These are phyloP conservation scores for Dysphania ambrosioides DNA, from an alignment of 148 eudicot genomes.

Conservation along the genomic window DNA sequence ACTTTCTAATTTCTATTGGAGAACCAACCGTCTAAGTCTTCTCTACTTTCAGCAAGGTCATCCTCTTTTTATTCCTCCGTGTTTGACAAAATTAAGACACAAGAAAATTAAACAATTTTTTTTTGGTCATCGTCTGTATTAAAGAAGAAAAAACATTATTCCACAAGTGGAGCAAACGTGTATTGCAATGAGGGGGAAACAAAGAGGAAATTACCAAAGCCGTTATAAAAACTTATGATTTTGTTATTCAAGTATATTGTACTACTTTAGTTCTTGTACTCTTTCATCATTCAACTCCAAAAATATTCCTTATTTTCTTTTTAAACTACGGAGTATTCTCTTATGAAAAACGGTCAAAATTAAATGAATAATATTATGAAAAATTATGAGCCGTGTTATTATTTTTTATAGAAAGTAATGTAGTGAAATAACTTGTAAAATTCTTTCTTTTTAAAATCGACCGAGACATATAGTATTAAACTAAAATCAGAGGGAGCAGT, in stretches of 20 bases:
- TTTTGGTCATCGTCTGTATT: not conserved
- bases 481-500: not conserved
- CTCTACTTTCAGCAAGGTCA: slow-evolving; percentile 17
- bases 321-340: no score
- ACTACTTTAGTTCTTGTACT: no score
- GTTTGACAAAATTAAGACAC: slow-evolving; percentile 4
- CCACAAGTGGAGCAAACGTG: slow-evolving; percentile 32
- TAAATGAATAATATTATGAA: no score
- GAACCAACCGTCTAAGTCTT: slow-evolving; percentile 23
- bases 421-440: no score
- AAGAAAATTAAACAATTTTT: no score
- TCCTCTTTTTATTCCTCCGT: slow-evolving; percentile 23
- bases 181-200: slow-evolving; percentile 21
- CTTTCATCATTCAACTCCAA: no score
- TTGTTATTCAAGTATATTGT: not conserved
- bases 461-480: not conserved
- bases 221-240: not conserved
- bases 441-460: no score
- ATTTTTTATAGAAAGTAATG: no score
- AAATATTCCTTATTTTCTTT: no score
- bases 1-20: slow-evolving; percentile 13
- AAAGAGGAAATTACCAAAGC: slow-evolving; percentile 23
- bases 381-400: no score
- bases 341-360: no score
- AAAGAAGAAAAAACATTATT: slow-evolving; percentile 19